Base-by-base conservation (phyloP, 129 eudicot species). In the Artemisia annua region DNA sequence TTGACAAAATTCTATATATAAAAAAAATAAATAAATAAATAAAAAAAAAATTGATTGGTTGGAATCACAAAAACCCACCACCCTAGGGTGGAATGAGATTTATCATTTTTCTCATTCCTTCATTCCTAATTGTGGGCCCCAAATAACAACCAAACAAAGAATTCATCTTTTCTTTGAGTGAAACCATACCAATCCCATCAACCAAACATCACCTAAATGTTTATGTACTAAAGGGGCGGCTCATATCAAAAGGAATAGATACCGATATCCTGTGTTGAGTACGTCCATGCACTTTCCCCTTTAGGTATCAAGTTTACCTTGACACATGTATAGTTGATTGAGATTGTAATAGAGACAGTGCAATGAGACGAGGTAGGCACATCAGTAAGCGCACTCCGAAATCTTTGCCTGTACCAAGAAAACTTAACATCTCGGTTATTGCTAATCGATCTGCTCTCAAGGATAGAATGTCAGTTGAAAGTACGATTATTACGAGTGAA, bases 341-440 rank as follows among this genome's bases (percentile, higher is more conserved):
- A 49, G 68, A 63, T 76, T 11, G 77, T 63, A 7, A 84, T 49
- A 8, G 80, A 35, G 12, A 80, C 63, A 2, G 72, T 24, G 58
- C 82, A 84, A 4, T 72, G 11, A 0, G 52, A 17, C 1, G 85
- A 80, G 26, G 87, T 67, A 7, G 85, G 88, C 2, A 32, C 73
- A 9, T 73, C 30, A 14, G 88, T 76, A 50, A n/a, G n/a, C 76
- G 63, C 2, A 85, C 60, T 2, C 75, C 88, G 66, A 82, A 84
- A n/a, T 43, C 72, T 9, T 60, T 72, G 63, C 88, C 80, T 19
- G 72, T 72, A 3, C 78, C 75, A 1, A 78, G 85, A 30, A 84
- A 77, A 24, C 77, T 44, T 16, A 84, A 58, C 3, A 84, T 78
- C 43, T 77, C 81, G n/a, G 64, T 50, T 18, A 77, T 2, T 4